Evolutionary conservation across 2,329 filamentous ascomycete species (phyloP), one percentile per base, ranked within the genome.

Genomic region (Pseudofabraea citricarpa): DNA sequence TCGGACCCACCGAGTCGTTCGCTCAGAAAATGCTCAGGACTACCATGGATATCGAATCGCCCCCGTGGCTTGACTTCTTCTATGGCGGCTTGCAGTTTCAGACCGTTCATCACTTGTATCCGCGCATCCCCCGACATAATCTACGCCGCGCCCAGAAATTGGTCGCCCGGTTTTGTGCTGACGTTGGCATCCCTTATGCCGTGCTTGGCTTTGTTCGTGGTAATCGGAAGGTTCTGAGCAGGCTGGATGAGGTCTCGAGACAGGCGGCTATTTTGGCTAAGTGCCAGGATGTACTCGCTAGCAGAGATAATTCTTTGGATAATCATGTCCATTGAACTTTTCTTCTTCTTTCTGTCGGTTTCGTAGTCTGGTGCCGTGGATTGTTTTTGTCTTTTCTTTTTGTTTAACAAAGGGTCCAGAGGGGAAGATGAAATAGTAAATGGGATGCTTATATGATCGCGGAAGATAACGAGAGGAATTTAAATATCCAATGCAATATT

Each of bases 1-100:
- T 94, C 8, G 89, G 89, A 0, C 79, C 83, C 1, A 72, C 81
- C 37, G 88, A 95, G 61, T 90, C 85, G 0, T 95, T 94, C 62
- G 79, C 89, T 1, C 88, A 93, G 64, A 85, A 82, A 62, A 90
- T 91, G 83, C 73, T 94, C 36, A 82, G 89, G 53, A 94, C 89
- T 1, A 93, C 88, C 12, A 94, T 94, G 88, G 87, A 93, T 49
- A 81, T 93, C n/a, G 87, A 90, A 60, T 93, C 87, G 58, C 85
- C 88, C 1, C 71, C 74, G 6, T 94, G 88, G 87, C 71, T 94
- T 10, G 87, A 94, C 60, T 94, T 88, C 59, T 75, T 93, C 63
- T 87, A 94, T 55, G 87, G 87, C 19, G 88, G 87, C 3, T 68
- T 94, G 47, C 88, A 94, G 63, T 93, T 93, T 64, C 87, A 94